Conservation (phyloP, 306 rosid genomes). For the Notholithocarpus densiflorus region DNA sequence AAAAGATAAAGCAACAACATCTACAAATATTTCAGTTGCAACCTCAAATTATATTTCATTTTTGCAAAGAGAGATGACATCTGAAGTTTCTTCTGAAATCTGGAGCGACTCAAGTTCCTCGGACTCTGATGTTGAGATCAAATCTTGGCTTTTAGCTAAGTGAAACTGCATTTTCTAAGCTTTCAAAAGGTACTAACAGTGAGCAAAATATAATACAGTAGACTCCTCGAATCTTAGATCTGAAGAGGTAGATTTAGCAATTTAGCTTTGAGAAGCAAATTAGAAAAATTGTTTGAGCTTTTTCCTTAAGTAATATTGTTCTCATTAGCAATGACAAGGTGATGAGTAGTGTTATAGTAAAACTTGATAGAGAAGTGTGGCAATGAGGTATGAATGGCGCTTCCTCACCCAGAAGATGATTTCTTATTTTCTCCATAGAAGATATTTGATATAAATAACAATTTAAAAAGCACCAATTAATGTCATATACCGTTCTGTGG, state of each 20-base stretch:
- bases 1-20: conserved; percentile 21
- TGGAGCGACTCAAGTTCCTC: conserved; percentile 39
- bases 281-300: neutral
- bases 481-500: no score
- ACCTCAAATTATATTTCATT: neutral
- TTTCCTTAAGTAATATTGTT: neutral
- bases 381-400: no score
- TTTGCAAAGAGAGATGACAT: conserved; percentile 6
- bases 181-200: neutral
- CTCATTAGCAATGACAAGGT: neutral
- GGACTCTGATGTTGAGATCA: conserved; percentile 29
- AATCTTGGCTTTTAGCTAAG: neutral
- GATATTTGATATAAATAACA: no score
- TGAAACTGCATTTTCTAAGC: neutral
- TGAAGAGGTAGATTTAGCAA: neutral
- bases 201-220: neutral
- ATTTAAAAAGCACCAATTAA: no score
- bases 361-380: no score
- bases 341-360: no score
- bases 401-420: no score
- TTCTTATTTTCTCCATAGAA: no score
- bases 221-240: neutral
- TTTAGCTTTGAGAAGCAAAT: neutral
- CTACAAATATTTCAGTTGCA: conserved; percentile 1
- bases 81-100: conserved; percentile 45